Conservation (phyloP, 2,329 filamentous ascomycete species). For the Coniochaeta sp. region DNA sequence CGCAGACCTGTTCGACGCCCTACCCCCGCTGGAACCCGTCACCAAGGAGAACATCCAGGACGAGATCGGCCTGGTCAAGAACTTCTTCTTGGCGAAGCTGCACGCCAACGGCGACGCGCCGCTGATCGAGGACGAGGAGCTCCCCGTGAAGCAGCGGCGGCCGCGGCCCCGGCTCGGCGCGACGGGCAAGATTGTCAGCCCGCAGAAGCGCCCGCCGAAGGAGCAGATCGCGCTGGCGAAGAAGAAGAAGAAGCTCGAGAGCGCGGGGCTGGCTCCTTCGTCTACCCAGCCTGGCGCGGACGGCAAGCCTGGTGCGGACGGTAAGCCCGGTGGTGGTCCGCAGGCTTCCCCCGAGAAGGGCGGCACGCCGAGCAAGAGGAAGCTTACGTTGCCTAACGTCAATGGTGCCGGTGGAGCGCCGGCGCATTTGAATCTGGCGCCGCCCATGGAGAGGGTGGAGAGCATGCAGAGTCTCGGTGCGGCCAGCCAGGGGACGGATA, state of each 20-base stretch:
- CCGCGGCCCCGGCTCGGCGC: constrained; percentile 58
- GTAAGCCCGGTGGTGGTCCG: constrained; percentile 23
- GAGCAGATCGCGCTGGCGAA: constrained; percentile 79
- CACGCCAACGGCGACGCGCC: constrained; percentile 76
- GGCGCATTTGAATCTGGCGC: constrained; percentile 27
- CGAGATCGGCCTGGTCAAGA: constrained; percentile 81
- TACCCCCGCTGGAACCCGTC: constrained; percentile 68
- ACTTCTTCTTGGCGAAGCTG: constrained; percentile 86
- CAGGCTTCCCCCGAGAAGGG: constrained; percentile 26
- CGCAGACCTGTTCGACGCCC: constrained; percentile 57
- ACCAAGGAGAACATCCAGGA: constrained; percentile 69
- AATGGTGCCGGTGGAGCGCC: constrained; percentile 21
- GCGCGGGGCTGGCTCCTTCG: constrained; percentile 30
- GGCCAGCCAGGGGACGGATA: constrained; percentile 55
- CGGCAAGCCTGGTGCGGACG: constrained; percentile 26
- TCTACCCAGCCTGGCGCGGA: constrained; percentile 49
- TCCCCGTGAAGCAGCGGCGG: constrained; percentile 84
- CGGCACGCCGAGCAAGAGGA: constrained; percentile 39
- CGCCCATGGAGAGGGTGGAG: constrained; percentile 50
- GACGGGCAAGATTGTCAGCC: constrained; percentile 80
- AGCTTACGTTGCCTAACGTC: constrained; percentile 23
- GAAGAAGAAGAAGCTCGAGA: constrained; percentile 75
- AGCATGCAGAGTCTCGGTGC: constrained; percentile 52
- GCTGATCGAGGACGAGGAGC: constrained; percentile 87
- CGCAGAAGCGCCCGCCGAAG: constrained; percentile 73